phyloP scores from a whole-genome alignment of 179 eudicot genomes.

The Vitellaria paradoxa region DNA sequence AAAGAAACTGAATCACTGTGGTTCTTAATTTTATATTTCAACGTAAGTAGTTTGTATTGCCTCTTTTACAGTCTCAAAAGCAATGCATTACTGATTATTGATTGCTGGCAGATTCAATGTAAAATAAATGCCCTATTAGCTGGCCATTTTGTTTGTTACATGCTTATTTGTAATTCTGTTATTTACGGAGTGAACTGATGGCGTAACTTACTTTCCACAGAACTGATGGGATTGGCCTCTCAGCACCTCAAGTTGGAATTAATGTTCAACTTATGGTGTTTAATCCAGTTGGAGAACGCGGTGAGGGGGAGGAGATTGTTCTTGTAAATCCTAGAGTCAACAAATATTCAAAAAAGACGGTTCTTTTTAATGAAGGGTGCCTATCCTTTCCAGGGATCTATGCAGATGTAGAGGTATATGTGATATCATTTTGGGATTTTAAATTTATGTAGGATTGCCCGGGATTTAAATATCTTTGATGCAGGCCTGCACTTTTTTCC shows the following conservation, averaged over 20 bases:
- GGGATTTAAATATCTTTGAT: neutral
- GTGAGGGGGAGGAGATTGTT: constrained; percentile 92
- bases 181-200: constrained; percentile 40
- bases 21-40: constrained; percentile 1
- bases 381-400: constrained; percentile 83
- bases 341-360: constrained; percentile 63
- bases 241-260: constrained; percentile 97
- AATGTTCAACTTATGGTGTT: constrained; percentile 97
- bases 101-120: neutral
- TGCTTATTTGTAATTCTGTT: constrained; percentile 18
- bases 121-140: neutral
- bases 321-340: constrained; percentile 81
- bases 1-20: neutral
- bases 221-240: constrained; percentile 99
- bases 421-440: neutral
- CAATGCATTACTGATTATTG: neutral
- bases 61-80: neutral
- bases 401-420: constrained; percentile 78
- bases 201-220: constrained; percentile 61
- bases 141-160: neutral
- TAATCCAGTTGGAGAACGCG: constrained; percentile 86
- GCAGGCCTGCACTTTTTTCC: neutral
- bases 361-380: constrained; percentile 78
- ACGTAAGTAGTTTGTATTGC: neutral
- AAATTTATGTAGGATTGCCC: neutral